Conservation (phyloP, 2,329 filamentous ascomycete species). For the Coleophoma crateriformis region DNA sequence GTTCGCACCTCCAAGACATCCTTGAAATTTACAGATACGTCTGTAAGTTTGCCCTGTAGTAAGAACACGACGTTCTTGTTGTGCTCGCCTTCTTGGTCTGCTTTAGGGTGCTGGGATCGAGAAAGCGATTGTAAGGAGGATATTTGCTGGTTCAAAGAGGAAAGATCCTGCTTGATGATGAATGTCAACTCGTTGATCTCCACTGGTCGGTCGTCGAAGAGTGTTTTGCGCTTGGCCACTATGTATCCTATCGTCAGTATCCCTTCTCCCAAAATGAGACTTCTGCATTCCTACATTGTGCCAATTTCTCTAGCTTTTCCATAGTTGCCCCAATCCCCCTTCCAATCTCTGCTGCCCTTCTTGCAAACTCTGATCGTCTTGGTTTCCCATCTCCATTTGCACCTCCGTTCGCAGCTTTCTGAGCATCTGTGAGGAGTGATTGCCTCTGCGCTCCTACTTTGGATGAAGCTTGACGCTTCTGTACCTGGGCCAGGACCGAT, state of each 20-base stretch:
- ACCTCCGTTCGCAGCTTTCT: constrained; percentile 58
- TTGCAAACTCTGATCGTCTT: constrained; percentile 85
- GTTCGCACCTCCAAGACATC: constrained; percentile 94
- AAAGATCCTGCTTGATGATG: constrained; percentile 96
- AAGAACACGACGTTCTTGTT: constrained; percentile 96
- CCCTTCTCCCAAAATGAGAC: no score
- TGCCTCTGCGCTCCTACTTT: constrained; percentile 77
- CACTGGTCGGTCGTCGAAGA: constrained; percentile 94
- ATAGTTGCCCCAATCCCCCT: constrained; percentile 88
- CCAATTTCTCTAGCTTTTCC: constrained; percentile 89
- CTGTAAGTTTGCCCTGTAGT: constrained; percentile 84
- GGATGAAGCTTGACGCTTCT: constrained; percentile 69
- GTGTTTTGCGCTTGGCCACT: constrained; percentile 93
- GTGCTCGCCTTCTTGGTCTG: constrained; percentile 85
- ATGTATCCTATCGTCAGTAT: neutral
- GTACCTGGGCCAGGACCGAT: constrained; percentile 80
- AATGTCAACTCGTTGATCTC: constrained; percentile 97
- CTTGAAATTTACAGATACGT: constrained; percentile 94
- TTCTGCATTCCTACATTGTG: constrained; percentile 55
- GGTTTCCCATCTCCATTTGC: constrained; percentile 37
- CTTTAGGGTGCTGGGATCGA: constrained; percentile 66
- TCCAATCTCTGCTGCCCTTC: constrained; percentile 86
- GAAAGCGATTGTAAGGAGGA: constrained; percentile 74
- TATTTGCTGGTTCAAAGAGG: constrained; percentile 80
- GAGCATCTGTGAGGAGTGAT: constrained; percentile 69